phyloP scores from a whole-genome alignment of 2,329 filamentous ascomycete species.

The Mariannaea elegans region DNA sequence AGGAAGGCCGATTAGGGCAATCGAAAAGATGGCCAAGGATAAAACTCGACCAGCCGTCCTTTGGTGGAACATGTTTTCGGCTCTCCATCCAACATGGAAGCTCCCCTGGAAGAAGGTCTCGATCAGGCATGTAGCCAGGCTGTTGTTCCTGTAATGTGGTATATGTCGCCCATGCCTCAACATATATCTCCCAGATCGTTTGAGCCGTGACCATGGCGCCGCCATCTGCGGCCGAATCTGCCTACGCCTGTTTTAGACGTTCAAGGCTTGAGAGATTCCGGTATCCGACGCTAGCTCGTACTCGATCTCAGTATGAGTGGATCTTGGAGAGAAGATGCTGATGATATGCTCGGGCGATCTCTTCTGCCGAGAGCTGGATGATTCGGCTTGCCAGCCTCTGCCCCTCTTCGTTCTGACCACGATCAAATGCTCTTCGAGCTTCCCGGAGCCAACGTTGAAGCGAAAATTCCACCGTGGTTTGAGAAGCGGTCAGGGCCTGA shows the following conservation, averaged over 20 bases:
- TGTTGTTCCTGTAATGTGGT: background rate
- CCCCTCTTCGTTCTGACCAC: background rate
- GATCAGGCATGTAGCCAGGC: background rate
- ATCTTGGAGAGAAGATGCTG: slow-evolving; percentile 7
- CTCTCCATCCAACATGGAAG: no score
- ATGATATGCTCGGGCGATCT: slow-evolving; percentile 10
- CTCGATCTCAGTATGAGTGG: background rate
- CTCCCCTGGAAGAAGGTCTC: no score
- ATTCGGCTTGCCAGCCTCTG: background rate
- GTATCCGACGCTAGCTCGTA: no score
- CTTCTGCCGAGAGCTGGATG: background rate
- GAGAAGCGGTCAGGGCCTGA: background rate
- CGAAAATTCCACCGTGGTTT: background rate
- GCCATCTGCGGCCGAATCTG: no score
- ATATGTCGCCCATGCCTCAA: background rate
- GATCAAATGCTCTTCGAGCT: background rate
- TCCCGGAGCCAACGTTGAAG: background rate
- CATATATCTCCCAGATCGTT: no score
- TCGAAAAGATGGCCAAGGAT: no score
- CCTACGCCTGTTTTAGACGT: no score
- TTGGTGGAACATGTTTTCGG: no score
- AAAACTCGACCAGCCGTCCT: no score
- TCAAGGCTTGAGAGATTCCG: no score
- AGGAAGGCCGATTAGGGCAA: no score
- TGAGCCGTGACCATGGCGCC: no score